These are phyloP conservation scores for Lanmaoa rubissima DNA, from an alignment of 768 basidiomycete species.

Conservation along the genomic window DNA sequence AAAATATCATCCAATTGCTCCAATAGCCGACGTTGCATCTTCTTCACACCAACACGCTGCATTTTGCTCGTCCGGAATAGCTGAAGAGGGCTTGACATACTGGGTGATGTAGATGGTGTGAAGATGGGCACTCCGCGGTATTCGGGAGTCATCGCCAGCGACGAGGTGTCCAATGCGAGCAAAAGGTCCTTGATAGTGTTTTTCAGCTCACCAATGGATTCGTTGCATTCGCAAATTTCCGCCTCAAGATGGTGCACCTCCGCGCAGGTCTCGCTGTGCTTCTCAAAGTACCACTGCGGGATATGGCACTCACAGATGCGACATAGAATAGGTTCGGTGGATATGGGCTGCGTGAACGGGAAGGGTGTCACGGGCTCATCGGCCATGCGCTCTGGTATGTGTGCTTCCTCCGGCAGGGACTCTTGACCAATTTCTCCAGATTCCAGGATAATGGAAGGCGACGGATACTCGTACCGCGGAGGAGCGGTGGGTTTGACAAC, in stretches of 20 bases:
- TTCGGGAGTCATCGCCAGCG: conserved; percentile 65
- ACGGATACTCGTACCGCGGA: conserved; percentile 65
- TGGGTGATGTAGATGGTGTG: conserved; percentile 67
- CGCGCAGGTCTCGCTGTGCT: conserved; percentile 98
- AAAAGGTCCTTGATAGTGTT: conserved; percentile 81
- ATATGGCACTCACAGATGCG: conserved; percentile 97
- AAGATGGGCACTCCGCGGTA: conserved; percentile 89
- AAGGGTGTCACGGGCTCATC: conserved; percentile 64
- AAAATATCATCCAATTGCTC: conserved; percentile 88
- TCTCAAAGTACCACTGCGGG: conserved; percentile 99
- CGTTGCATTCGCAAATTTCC: conserved; percentile 91
- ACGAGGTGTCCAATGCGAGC: conserved; percentile 69
- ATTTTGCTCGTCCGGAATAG: conserved; percentile 75
- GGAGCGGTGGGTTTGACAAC: conserved; percentile 82
- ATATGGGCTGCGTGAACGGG: conserved; percentile 75
- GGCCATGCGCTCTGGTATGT: conserved; percentile 36
- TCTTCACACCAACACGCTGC: conserved; percentile 78
- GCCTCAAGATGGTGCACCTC: conserved; percentile 96
- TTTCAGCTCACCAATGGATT: conserved; percentile 82
- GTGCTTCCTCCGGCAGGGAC: conserved; percentile 34
- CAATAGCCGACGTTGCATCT: conserved; percentile 74
- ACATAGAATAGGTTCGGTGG: conserved; percentile 82
- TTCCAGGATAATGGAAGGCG: conserved; percentile 60
- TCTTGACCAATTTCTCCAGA: conserved; percentile 41
- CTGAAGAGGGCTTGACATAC: conserved; percentile 72